These are phyloP conservation scores for Theileria sp. DNA, from an alignment of 169 alveolate genomes.

Conservation along the genomic window DNA sequence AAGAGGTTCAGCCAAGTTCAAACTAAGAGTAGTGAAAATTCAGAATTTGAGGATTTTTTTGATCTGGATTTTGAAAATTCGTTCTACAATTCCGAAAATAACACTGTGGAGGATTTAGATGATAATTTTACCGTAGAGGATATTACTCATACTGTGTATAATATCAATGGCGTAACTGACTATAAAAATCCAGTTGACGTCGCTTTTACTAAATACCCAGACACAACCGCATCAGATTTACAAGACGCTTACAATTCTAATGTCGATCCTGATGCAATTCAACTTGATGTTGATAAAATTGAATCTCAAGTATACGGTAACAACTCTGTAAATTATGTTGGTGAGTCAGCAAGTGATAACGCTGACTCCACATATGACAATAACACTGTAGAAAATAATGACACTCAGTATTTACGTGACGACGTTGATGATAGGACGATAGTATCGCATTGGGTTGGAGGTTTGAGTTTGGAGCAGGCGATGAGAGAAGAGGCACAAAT, in stretches of 20 bases:
- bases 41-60: not conserved
- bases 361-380: not conserved
- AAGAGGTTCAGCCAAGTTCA: not conserved
- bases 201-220: not conserved
- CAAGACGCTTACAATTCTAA: not conserved
- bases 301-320: not conserved
- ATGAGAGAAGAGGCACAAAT: conserved; percentile 20
- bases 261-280: not conserved
- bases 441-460: conserved; percentile 16
- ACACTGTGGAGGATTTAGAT: not conserved
- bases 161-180: not conserved
- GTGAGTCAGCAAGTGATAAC: no score
- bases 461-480: conserved; percentile 39
- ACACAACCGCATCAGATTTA: not conserved
- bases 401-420: not conserved
- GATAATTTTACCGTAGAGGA: not conserved
- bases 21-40: not conserved
- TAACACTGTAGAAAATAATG: not conserved
- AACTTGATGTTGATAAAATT: not conserved
- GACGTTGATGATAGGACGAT: not conserved
- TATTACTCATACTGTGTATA: not conserved
- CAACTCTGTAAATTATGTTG: no score
- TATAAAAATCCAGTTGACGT: not conserved
- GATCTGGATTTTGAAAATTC: not conserved
- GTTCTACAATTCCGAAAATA: not conserved